A percentile compares a stretch with the other conserved stretches of the same genome.
Conservation (phyloP, 805 yeast genomes). For the Wickerhamiella hasegawae region DNA sequence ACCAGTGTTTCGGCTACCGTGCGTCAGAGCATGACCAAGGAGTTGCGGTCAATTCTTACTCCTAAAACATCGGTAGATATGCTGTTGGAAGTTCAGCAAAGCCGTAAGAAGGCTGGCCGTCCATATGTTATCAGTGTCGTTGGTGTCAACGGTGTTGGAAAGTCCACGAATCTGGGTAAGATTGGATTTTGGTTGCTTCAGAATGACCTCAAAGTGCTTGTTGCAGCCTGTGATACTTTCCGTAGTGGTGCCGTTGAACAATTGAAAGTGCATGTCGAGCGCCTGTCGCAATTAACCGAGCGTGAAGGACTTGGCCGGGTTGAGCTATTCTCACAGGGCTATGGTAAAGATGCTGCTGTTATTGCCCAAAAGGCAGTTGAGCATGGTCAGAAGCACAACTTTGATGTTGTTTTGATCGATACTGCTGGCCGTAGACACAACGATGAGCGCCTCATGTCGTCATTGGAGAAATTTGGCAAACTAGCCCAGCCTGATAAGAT, state of each 20-base stretch:
- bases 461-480: conserved; percentile 83
- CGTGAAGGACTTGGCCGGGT: conserved; percentile 33
- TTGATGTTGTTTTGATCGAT: conserved; percentile 81
- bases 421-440: conserved; percentile 97
- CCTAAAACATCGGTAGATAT: conserved; percentile 85
- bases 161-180: conserved; percentile 87
- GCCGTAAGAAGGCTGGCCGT: conserved; percentile 22
- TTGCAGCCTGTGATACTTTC: conserved; percentile 96
- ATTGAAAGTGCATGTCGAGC: conserved; percentile 79
- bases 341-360: conserved; percentile 94
- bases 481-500: conserved; percentile 93
- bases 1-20: conserved; percentile 62
- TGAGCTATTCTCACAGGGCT: conserved; percentile 85
- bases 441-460: conserved; percentile 89
- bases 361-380: conserved; percentile 85
- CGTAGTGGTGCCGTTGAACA: conserved; percentile 99
- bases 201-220: conserved; percentile 68
- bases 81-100: conserved; percentile 57
- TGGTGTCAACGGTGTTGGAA: conserved; percentile 97
- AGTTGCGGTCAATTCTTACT: conserved; percentile 53
- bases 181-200: conserved; percentile 91
- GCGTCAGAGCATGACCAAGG: conserved; percentile 40
- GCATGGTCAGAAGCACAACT: conserved; percentile 50
- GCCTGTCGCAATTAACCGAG: conserved; percentile 52
- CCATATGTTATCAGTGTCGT: conserved; percentile 96